phyloP scores from a whole-genome alignment of 2,329 filamentous ascomycete species.

The Colletotrichum kahawae region DNA sequence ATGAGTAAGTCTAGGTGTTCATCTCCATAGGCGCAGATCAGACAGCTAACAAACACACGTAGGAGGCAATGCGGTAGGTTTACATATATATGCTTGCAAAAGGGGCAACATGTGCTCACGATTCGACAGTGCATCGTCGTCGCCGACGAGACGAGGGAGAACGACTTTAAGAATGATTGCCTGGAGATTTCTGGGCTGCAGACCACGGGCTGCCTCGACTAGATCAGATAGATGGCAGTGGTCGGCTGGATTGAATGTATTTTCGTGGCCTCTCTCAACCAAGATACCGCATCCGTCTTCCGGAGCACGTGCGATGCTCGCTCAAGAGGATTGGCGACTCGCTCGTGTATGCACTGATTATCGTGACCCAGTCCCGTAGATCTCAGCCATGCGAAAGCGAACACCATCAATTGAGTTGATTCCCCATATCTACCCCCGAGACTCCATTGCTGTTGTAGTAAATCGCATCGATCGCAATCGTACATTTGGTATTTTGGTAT shows the following conservation, averaged over 20 bases:
- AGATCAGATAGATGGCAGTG: neutral
- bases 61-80: neutral
- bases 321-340: neutral
- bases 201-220: neutral
- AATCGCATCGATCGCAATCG: neutral
- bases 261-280: neutral
- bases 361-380: neutral
- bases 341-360: neutral
- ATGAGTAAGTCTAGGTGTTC: neutral
- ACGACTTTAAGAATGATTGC: neutral
- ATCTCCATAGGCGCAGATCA: neutral
- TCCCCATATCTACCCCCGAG: neutral
- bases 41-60: neutral
- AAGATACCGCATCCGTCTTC: neutral
- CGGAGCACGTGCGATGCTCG: neutral
- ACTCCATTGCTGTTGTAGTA: neutral
- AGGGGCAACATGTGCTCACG: neutral
- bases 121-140: neutral
- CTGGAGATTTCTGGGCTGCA: neutral
- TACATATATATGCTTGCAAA: neutral
- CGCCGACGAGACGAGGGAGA: neutral
- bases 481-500: neutral
- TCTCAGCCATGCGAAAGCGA: neutral
- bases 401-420: neutral
- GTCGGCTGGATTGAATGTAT: neutral